phyloP scores from a whole-genome alignment of 202 grass and related monocot genomes.

The Sporobolus alterniflorus region DNA sequence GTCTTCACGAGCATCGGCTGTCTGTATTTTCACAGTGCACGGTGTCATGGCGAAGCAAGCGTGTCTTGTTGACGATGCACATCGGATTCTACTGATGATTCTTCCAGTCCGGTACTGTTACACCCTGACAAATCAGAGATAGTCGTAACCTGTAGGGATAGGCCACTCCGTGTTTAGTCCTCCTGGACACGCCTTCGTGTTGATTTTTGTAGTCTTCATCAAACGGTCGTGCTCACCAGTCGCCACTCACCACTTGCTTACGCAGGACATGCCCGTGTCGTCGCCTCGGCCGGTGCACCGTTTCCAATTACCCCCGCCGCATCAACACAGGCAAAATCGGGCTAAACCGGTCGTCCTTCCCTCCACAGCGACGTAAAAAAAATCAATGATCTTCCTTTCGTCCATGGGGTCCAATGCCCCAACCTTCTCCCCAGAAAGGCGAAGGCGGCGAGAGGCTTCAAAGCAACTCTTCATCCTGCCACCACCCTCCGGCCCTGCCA shows the following conservation, averaged over 20 bases:
- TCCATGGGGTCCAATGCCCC: constrained; percentile 52
- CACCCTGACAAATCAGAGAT: too few species aligned
- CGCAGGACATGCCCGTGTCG: too few species aligned
- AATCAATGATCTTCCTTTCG: constrained; percentile 29
- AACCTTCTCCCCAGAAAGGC: constrained; percentile 45
- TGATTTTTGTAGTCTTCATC: not conserved
- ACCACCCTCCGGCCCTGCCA: not conserved
- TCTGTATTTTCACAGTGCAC: not conserved
- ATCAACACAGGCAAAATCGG: constrained; percentile 10
- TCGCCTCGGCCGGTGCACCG: not conserved
- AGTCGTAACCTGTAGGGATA: too few species aligned
- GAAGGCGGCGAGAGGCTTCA: constrained; percentile 48
- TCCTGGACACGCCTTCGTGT: not conserved
- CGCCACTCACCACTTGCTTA: too few species aligned
- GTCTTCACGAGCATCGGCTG: not conserved
- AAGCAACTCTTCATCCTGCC: constrained; percentile 33
- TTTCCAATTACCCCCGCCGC: constrained; percentile 8
- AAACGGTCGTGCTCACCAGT: constrained; percentile 45
- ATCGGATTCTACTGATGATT: too few species aligned
- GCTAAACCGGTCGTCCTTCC: constrained; percentile 9
- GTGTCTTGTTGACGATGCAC: too few species aligned
- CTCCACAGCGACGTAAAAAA: constrained; percentile 39
- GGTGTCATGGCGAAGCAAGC: too few species aligned
- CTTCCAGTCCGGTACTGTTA: too few species aligned
- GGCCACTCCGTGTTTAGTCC: not conserved